Evolutionary conservation across 768 basidiomycete species (phyloP), one percentile per base, ranked within the genome.

Genomic region (Pulveroboletus sp.): DNA sequence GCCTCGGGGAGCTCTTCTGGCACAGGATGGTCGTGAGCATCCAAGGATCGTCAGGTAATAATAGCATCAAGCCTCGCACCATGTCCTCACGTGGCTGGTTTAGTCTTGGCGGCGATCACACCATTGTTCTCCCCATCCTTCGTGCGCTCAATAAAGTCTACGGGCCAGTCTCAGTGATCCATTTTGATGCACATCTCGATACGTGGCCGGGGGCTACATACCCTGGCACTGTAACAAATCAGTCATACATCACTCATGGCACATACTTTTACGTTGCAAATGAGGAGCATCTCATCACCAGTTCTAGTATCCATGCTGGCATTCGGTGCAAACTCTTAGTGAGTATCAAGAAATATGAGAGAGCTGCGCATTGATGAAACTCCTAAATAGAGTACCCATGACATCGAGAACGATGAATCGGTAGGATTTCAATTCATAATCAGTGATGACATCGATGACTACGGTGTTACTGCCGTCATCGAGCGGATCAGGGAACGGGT

Each of bases 101-200:
- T 43, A 67, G 66, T 47, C 73, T 89, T 27, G 93, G 93, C 24
- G 92, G 92, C 6, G 92, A 93, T 60, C 92, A 93, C 65, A 90
- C 90, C 13, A 87, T 93, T 55, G 90, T 85, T 8, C 77, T 92
- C 15, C 89, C 91, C 8, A 91, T 93, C 57, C 76, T 94, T 13
- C 84, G 89, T 39, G 79, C 91, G 14, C 69, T 94, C 38, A 69
- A 86, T 70, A 82, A 82, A 60, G 75, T 86, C 24, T 91, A 93
- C 62, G 91, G 90, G 1, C 86, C 87, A 0, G 76, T 89, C 47
- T 83, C 84, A 32, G 85, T 89, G 39, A 87, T 92, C 40, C 91
- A 93, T 63, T 90, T 92, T 54, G 89, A 92, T 60, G 85, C 77
- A 6, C 84, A 84, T 59, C 71, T 81, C 68, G 87, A 89, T 60